These are phyloP conservation scores for Fusarium subtropicale DNA, from an alignment of 2,329 filamentous ascomycete species.

Conservation along the genomic window DNA sequence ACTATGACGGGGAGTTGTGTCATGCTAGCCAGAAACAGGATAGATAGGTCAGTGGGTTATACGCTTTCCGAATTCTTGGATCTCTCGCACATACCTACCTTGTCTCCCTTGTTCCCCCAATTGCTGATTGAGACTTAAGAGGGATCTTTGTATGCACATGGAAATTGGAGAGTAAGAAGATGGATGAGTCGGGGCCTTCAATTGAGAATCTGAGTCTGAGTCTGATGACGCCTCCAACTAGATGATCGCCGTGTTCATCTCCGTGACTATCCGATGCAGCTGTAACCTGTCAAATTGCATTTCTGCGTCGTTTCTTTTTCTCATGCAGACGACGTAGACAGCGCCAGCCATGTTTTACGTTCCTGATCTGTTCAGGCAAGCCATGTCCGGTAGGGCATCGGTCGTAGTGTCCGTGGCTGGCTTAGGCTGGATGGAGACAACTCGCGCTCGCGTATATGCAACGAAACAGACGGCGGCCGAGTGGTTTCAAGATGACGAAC, in stretches of 20 bases:
- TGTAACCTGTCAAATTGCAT: background rate
- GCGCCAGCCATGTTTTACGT: background rate
- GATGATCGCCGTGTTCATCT: background rate
- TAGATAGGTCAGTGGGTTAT: background rate
- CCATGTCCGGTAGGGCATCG: background rate
- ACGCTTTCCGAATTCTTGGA: conserved; percentile 12
- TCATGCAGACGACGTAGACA: background rate
- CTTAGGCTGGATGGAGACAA: background rate
- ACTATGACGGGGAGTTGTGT: background rate
- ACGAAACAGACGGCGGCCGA: background rate
- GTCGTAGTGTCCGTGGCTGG: background rate
- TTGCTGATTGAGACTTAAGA: background rate
- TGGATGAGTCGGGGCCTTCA: background rate
- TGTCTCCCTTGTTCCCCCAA: background rate
- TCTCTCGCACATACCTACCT: conserved; percentile 3
- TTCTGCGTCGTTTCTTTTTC: background rate
- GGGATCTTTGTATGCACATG: background rate
- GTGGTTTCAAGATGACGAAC: background rate
- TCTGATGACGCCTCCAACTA: background rate
- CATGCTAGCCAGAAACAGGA: background rate
- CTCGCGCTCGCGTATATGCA: background rate
- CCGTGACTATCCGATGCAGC: background rate
- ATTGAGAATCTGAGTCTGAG: background rate
- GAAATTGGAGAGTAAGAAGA: background rate
- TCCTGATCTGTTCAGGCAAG: background rate